Base-by-base conservation (phyloP, 2,329 filamentous ascomycete genomes). In the Neopestalotiopsis clavispora region DNA sequence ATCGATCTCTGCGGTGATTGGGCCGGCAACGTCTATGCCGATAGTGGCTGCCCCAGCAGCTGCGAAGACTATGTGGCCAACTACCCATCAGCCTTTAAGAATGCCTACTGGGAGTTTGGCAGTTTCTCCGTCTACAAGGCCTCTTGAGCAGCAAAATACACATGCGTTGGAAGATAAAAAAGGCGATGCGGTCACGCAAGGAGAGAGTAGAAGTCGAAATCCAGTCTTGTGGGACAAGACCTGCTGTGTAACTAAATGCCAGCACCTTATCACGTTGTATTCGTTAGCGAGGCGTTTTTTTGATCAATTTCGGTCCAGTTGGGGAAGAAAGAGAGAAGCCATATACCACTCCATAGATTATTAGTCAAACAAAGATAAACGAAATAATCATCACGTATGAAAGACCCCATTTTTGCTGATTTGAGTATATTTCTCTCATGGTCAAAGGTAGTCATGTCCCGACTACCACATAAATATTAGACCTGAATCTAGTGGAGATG, bases 51-150 rank as follows among this genome's bases (percentile, higher is more conserved):
- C 73, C 84, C 88, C 0, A 84, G 82, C 28, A 89, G 84, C 67
- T 92, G 90, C 74, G 81, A 81, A 3, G 83, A 87, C 64, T 87
- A 83, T 70, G 89, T 91, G 7, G 85, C 88, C 5, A 86, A 85
- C 67, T 86, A 88, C 72, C 89, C 85, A 23, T 78, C 75, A 23
- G 86, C 80, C 1, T 92, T 89, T 76, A 82, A 79, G 58, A 84
- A 87, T 74, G 90, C 87, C 1, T 92, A 84, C 75, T 93, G 87
- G 91, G 89, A 88, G 79, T 90, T 92, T 79, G 86, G 85, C 2
- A 77, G 81, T 10, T 90, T 92, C 71, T 81, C 87, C 70, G 84
- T 92, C 2, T 92, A 90, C 75, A 79, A 83, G 71, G 78, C 81
- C 10, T 73, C 73, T 4, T 80, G 56, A 71, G 45, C 34, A 71